Percentiles rank a stretch among this genome's conserved stretches.
Evolutionary conservation across 306 rosid species (phyloP).

Genomic region (Pyrus bretschneideri): DNA sequence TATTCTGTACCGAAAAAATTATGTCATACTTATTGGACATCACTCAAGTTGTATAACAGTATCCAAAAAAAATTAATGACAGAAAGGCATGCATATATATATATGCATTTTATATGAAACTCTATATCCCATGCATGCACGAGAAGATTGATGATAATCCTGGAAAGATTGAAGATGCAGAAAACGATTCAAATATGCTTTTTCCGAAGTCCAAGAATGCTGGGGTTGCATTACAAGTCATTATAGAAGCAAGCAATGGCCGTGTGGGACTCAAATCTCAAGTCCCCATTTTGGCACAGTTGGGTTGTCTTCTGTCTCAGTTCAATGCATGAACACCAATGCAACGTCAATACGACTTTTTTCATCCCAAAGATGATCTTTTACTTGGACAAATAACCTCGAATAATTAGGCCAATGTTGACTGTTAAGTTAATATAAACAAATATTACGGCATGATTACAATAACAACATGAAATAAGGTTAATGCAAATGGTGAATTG

Average conservation of each 20-base stretch:
- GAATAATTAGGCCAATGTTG: background rate
- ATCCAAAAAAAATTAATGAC: too few relatives aligned
- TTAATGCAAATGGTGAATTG: background rate
- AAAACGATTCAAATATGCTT: conserved; percentile 20
- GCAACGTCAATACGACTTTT: conserved; percentile 27
- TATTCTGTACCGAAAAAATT: too few relatives aligned
- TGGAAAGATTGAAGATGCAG: background rate
- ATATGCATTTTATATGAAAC: background rate
- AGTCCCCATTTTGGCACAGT: background rate
- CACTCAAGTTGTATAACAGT: too few relatives aligned
- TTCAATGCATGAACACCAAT: background rate
- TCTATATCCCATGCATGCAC: background rate
- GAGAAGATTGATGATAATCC: background rate
- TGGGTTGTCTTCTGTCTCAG: background rate
- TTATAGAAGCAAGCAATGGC: conserved; percentile 9
- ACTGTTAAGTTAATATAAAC: background rate
- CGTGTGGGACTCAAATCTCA: background rate
- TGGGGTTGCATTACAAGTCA: conserved; percentile 16
- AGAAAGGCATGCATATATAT: background rate
- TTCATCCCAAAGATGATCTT: background rate
- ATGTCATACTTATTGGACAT: too few relatives aligned
- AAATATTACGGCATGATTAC: background rate
- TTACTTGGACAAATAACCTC: background rate
- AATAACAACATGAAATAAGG: background rate
- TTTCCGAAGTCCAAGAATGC: conserved; percentile 26